Base-by-base conservation (phyloP, 2,329 filamentous ascomycete species). In the Hymenoscyphus scutula region DNA sequence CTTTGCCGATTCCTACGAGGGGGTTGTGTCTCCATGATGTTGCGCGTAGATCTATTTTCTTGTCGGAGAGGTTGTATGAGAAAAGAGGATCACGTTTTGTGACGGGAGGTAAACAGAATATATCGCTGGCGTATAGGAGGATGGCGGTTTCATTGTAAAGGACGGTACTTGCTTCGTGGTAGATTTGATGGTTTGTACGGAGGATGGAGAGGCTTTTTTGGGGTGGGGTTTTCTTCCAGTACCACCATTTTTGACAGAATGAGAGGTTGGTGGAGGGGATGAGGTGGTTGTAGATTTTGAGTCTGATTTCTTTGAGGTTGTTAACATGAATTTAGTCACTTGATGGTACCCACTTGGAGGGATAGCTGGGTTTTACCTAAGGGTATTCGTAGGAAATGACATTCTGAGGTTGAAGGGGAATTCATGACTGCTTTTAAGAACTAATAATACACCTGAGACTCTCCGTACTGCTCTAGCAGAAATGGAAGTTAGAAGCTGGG, bases 181-280 rank as follows among this genome's bases (percentile, higher is more conserved):
- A 10, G 53, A 54, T n/a, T 54, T 54, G 53, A 6, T 19, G 53
- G 25, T 54, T 54, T 17, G 53, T 23, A 51, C 45, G 45, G 53
- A 54, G 53, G n/a, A 54, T 54, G 27, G 53, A 23, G 11, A 54
- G 27, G 27, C n/a, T n/a, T 54, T 54, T 54, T 1, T 30, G 27
- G 5, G 30, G 25, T n/a, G 4, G 53, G 25, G 10, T 1, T 27
- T n/a, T 29, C 7, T 54, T n/a, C 53, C 53, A 54, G 23, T 13
- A n/a, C 53, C 53, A 54, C 53, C 15, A n/a, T 30, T 29, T 30
- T n/a, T 32, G 53, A 15, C n/a, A 30, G n/a, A 54, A 54, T 54
- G 25, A 3, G 23, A 10, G 27, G 29, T n/a, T 30, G 27, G 25
- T 10, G 53, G 53, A 54, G 13, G 25, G 27, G n/a, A 54, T 29